A percentile compares a stretch with the other conserved stretches of the same genome.
Conservation (phyloP, 495 filamentous ascomycete species). For the Lineolata rhizophorae region DNA sequence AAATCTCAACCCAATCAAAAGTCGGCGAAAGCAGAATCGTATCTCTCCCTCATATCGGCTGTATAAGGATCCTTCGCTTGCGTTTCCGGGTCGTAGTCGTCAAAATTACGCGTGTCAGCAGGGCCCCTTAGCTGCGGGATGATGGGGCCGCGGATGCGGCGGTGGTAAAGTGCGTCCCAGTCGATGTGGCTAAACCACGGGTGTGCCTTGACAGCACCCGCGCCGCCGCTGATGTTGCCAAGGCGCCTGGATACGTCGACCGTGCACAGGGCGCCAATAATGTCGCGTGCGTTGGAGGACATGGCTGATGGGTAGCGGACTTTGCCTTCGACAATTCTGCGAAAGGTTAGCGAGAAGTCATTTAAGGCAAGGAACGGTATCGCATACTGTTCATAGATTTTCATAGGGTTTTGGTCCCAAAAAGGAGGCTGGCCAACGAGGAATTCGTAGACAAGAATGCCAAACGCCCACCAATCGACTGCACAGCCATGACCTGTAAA, state of each 20-base stretch:
- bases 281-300: slow-evolving; percentile 54
- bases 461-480: slow-evolving; percentile 99
- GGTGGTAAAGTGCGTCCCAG: slow-evolving; percentile 60
- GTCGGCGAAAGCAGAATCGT: slow-evolving; percentile 57
- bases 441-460: slow-evolving; percentile 91
- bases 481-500: slow-evolving; percentile 60
- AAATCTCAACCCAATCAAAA: too few species aligned
- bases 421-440: slow-evolving; percentile 91
- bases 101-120: slow-evolving; percentile 78
- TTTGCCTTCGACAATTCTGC: slow-evolving; percentile 51
- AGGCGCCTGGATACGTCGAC: slow-evolving; percentile 72
- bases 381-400: slow-evolving; percentile 73
- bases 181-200: slow-evolving; percentile 67
- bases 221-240: slow-evolving; percentile 73
- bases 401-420: slow-evolving; percentile 89
- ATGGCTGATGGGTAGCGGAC: slow-evolving; percentile 49
- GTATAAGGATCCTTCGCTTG: slow-evolving; percentile 39
- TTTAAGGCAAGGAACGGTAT: not conserved
- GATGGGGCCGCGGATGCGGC: slow-evolving; percentile 56
- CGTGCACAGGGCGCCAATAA: slow-evolving; percentile 71
- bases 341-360: slow-evolving; percentile 1
- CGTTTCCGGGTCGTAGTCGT: slow-evolving; percentile 51
- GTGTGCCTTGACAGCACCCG: slow-evolving; percentile 61
- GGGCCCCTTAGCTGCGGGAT: slow-evolving; percentile 59
- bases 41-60: slow-evolving; percentile 48